phyloP scores from a whole-genome alignment of 306 rosid species.

The Carpinus fangiana region DNA sequence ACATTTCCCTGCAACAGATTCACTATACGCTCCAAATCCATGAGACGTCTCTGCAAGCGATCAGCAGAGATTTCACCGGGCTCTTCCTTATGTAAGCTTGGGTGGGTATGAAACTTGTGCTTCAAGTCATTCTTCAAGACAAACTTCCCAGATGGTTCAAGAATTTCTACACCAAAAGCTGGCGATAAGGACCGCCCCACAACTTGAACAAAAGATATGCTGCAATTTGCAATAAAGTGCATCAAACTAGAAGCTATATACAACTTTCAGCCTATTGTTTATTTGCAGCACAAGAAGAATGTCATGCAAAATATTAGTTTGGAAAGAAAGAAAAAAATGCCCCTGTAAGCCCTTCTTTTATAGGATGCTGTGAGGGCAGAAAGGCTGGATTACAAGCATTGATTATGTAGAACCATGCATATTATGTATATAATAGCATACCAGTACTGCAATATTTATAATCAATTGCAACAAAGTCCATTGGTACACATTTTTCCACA shows the following conservation, averaged over 20 bases:
- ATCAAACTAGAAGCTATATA: slow-evolving; percentile 17
- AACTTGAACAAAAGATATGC: slow-evolving; percentile 72
- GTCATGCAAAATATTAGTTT: not conserved
- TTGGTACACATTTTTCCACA: not conserved
- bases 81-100: slow-evolving; percentile 32
- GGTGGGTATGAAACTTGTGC: slow-evolving; percentile 23
- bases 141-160: slow-evolving; percentile 55
- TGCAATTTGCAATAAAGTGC: slow-evolving; percentile 45
- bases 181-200: slow-evolving; percentile 62
- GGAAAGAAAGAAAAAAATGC: not conserved
- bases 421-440: not conserved
- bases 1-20: slow-evolving; percentile 40
- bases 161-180: slow-evolving; percentile 53
- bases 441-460: not conserved
- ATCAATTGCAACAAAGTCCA: not conserved
- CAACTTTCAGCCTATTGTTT: slow-evolving; percentile 10
- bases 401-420: not conserved
- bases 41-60: slow-evolving; percentile 21
- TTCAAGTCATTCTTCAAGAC: slow-evolving; percentile 49
- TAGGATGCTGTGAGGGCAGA: not conserved
- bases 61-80: slow-evolving; percentile 1
- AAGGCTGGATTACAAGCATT: not conserved
- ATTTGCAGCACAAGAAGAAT: not conserved
- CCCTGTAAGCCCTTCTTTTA: not conserved
- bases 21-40: slow-evolving; percentile 39